Base-by-base conservation (phyloP, 495 filamentous ascomycete species). In the Penicillium argentinense region DNA sequence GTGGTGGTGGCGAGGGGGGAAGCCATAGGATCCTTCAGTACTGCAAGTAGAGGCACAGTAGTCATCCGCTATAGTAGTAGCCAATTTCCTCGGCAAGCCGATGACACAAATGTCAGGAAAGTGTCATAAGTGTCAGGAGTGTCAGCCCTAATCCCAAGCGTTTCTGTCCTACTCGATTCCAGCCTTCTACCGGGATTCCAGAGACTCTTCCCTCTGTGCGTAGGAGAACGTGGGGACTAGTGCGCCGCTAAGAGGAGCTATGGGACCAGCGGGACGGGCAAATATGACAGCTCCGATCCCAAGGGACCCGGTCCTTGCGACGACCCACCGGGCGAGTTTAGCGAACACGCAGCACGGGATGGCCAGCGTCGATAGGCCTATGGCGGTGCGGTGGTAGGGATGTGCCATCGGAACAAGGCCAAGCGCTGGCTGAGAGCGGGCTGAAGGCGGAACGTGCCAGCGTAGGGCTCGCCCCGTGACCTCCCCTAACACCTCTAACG, bases 251-350 rank as follows among this genome's bases (percentile, higher is more conserved):
- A n/a, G 36, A 49, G 48, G 49, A 49, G 38, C 38, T 36, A 33
- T 55, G 46, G 48, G 53, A 32, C 39, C 30, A n/a, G 54, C 44
- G 52, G 53, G 52, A 44, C 55, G 33, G 47, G 36, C 38, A 49
- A 53, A 73, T 63, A 63, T 71, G 69, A 73, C 66, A 73, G 67
- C 67, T 73, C 68, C 48, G 46, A 57, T 57, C 45, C 18, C 30
- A 29, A 28, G 26, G 11, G 42, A 9, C 34, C 39, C 19, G 27
- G 33, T 21, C 34, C 14, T 14, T 39, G 19, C 14, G 13, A 36
- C 3, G 40, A 51, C 47, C 47, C 47, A 51, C 47, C n/a, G 12
- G 8, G 25, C 8, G 11, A 24, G 7, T 43, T 47, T 48, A 47
- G 47, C 47, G 53, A 56, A 45, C n/a, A 36, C 34, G 34, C 41